Percentiles rank a stretch among this genome's conserved stretches.
These are phyloP conservation scores for Penicillium herquei DNA, from an alignment of 495 filamentous ascomycete species.

Conservation along the genomic window DNA sequence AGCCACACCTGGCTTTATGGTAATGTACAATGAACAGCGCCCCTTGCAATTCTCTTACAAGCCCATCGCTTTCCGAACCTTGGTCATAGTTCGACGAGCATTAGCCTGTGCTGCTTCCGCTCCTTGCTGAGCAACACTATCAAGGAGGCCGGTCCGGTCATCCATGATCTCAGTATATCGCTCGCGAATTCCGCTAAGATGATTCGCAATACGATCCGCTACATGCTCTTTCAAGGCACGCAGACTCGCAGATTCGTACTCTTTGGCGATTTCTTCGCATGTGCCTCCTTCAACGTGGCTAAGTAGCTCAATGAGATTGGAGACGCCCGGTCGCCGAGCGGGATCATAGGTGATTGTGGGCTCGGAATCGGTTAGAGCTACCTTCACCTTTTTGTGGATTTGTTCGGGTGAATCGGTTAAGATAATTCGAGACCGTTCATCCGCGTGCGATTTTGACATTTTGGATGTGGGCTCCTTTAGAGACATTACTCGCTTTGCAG, in stretches of 20 bases:
- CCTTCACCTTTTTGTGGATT: conserved; percentile 65
- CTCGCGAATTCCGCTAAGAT: conserved; percentile 60
- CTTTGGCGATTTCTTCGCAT: conserved; percentile 55
- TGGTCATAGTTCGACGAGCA: conserved; percentile 65
- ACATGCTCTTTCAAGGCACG: conserved; percentile 66
- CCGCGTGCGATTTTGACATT: conserved; percentile 87
- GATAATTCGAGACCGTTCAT: conserved; percentile 71
- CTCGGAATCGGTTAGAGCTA: conserved; percentile 74
- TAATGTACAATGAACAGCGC: too few relatives aligned
- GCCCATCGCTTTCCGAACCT: conserved; percentile 62
- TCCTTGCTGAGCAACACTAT: conserved; percentile 59
- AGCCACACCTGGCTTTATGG: too few relatives aligned
- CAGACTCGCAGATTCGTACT: conserved; percentile 51
- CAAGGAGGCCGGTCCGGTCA: conserved; percentile 52
- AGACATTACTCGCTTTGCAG: conserved; percentile 85
- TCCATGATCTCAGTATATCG: conserved; percentile 54
- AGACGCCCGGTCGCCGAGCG: conserved; percentile 68
- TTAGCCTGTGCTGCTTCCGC: conserved; percentile 57
- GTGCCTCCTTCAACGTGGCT: conserved; percentile 58
- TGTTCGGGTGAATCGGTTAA: conserved; percentile 64
- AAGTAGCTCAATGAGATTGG: conserved; percentile 79
- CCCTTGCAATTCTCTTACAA: conserved; percentile 32
- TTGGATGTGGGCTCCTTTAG: conserved; percentile 71
- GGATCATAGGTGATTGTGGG: conserved; percentile 70
- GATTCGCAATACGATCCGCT: conserved; percentile 48